phyloP scores from a whole-genome alignment of 2,329 filamentous ascomycete genomes.

The Claviceps humidiphila region DNA sequence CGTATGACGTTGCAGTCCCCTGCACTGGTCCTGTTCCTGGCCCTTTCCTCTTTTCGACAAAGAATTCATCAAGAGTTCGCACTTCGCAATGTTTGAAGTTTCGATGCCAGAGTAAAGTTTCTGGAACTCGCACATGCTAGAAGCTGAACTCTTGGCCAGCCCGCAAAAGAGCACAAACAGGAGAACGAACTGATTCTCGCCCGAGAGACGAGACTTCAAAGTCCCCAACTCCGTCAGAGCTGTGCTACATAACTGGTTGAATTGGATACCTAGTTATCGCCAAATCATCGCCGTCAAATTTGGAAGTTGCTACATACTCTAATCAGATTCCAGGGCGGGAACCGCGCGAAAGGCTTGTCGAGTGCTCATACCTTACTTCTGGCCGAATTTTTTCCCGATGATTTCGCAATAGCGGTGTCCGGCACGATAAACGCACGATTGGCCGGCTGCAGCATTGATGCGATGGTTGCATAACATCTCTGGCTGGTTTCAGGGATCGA shows the following conservation, averaged over 20 bases:
- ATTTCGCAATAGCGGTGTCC: slow-evolving; percentile 14
- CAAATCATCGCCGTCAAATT: neutral
- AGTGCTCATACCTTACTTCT: too few species aligned
- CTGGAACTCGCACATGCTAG: too few species aligned
- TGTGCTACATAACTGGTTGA: neutral
- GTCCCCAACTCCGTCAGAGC: neutral
- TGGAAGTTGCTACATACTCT: too few species aligned
- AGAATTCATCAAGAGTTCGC: too few species aligned
- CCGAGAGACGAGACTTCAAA: neutral
- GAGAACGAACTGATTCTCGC: neutral
- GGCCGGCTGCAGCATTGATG: slow-evolving; percentile 28
- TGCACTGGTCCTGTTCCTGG: too few species aligned
- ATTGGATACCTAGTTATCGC: neutral
- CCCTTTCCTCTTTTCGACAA: too few species aligned
- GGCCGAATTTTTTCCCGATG: too few species aligned
- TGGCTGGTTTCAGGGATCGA: slow-evolving; percentile 16
- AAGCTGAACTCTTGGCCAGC: too few species aligned
- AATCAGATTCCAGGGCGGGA: neutral
- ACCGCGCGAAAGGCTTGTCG: slow-evolving; percentile 23
- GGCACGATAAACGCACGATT: slow-evolving; percentile 33
- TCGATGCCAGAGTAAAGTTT: too few species aligned
- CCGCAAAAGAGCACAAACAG: too few species aligned
- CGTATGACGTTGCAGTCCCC: too few species aligned
- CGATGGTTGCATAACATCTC: slow-evolving; percentile 33
- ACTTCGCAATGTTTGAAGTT: too few species aligned